Base-by-base conservation (phyloP, 768 basidiomycete species). In the Lactarius trivialis region DNA sequence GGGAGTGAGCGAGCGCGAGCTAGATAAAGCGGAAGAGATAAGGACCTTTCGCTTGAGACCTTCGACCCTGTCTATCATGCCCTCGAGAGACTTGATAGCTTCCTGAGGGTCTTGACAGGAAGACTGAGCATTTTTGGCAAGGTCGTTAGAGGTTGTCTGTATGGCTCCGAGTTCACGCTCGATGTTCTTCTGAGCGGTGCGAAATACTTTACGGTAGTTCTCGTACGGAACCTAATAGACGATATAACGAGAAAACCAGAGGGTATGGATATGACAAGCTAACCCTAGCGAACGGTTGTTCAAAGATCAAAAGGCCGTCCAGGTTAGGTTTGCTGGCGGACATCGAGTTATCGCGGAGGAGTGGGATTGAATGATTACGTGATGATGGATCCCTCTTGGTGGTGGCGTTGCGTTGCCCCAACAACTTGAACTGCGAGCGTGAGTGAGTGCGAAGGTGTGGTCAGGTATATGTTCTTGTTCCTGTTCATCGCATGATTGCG, bases 1-100 rank as follows among this genome's bases (percentile, higher is more conserved):
- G 2, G 41, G 59, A 14, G 34, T 53, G 41, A 32, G 70, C 41
- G 12, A 36, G 36, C 7, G 34, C 17, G 4, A n/a, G 33, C 11
- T 41, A 32, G 45, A 21, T 21, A 41, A 21, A 34, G 39, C n/a
- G 5, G 58, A 56, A 24, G 50, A 50, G 14, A 34, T 26, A 66
- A 77, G 48, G 52, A 93, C 95, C 85, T 97, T 98, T 70, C 88
- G 84, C 77, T 96, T 96, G 60, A 98, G 79, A 57, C 79, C 84
- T 73, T 89, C 85, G 58, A 90, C 84, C 56, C 83, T 81, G 37
- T 78, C 78, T 66, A 93, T 87, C 88, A 93, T 90, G 7, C 74
- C 76, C 66, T 95, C 89, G 50, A 95, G 76, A 12, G 81, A 72
- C 67, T 82, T 82, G 61, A 84, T 65, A 2, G 81, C 79, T 15